These are phyloP conservation scores for Poa annua DNA, from an alignment of 176 grass and related monocot genomes.

Conservation along the genomic window DNA sequence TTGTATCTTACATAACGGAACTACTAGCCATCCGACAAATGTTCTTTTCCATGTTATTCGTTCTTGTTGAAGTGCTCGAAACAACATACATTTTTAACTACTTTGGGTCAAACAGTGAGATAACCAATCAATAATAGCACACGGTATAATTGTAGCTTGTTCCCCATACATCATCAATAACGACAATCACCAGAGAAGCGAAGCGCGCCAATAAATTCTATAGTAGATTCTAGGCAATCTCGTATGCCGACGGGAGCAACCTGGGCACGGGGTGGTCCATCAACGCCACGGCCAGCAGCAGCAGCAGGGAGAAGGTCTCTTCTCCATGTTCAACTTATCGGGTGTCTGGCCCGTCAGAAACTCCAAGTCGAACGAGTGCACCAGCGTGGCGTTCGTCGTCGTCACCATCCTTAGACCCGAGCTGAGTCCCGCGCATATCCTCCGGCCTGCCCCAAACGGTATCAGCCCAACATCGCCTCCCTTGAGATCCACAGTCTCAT, in stretches of 20 bases:
- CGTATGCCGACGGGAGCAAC: too few species aligned
- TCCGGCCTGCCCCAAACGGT: conserved; percentile 63
- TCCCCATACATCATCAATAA: too few species aligned
- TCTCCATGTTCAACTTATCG: conserved; percentile 64
- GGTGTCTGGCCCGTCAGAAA: conserved; percentile 33
- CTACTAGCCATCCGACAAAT: neutral
- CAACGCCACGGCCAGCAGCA: neutral
- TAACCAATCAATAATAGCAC: too few species aligned
- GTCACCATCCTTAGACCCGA: conserved; percentile 68
- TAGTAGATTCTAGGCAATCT: too few species aligned
- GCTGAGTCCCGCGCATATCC: conserved; percentile 67
- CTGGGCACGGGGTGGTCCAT: too few species aligned
- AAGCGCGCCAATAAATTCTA: too few species aligned
- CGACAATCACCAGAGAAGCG: too few species aligned
- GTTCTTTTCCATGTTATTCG: neutral
- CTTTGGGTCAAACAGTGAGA: too few species aligned
- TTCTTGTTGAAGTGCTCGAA: neutral
- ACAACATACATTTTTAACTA: too few species aligned
- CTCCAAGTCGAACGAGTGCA: conserved; percentile 63
- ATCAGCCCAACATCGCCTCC: conserved; percentile 56
- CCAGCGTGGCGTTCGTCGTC: conserved; percentile 42
- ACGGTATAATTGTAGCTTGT: too few species aligned
- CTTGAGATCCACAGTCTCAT: conserved; percentile 48
- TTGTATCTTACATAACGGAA: neutral
- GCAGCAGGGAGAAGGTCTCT: conserved; percentile 55